phyloP scores from a whole-genome alignment of 176 grass and related monocot genomes.

The Tillandsia leiboldiana region DNA sequence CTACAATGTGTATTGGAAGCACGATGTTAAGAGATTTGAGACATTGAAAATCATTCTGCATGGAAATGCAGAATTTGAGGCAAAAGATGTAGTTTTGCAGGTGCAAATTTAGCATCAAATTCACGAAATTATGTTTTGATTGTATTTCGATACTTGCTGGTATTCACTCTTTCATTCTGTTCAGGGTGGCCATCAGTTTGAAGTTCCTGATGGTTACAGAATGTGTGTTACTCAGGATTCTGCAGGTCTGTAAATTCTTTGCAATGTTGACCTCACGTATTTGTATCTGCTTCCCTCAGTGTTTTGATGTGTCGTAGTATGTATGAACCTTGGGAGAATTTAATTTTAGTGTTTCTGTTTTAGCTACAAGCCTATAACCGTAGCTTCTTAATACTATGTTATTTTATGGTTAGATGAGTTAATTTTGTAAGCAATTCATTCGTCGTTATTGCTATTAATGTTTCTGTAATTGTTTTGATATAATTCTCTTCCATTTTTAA shows the following conservation, averaged over 20 bases:
- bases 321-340: background rate
- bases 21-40: slow-evolving; percentile 86
- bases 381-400: background rate
- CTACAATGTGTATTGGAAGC: slow-evolving; percentile 85
- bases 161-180: slow-evolving; percentile 14
- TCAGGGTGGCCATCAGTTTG: slow-evolving; percentile 81
- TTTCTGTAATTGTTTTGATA: background rate
- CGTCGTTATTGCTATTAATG: background rate
- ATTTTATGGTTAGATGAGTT: too few relatives aligned
- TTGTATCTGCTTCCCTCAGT: background rate
- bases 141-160: too few relatives aligned
- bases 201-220: slow-evolving; percentile 72
- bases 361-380: background rate
- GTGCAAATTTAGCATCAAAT: slow-evolving; percentile 26
- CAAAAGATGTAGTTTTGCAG: slow-evolving; percentile 60
- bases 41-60: slow-evolving; percentile 75
- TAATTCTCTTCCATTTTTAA: background rate
- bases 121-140: background rate
- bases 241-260: slow-evolving; percentile 34
- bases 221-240: slow-evolving; percentile 48
- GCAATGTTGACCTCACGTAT: background rate
- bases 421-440: too few relatives aligned
- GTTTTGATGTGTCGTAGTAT: background rate
- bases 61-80: slow-evolving; percentile 97
- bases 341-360: background rate